phyloP scores from a whole-genome alignment of 495 filamentous ascomycete genomes.

The Rostrohypoxylon terebratum region DNA sequence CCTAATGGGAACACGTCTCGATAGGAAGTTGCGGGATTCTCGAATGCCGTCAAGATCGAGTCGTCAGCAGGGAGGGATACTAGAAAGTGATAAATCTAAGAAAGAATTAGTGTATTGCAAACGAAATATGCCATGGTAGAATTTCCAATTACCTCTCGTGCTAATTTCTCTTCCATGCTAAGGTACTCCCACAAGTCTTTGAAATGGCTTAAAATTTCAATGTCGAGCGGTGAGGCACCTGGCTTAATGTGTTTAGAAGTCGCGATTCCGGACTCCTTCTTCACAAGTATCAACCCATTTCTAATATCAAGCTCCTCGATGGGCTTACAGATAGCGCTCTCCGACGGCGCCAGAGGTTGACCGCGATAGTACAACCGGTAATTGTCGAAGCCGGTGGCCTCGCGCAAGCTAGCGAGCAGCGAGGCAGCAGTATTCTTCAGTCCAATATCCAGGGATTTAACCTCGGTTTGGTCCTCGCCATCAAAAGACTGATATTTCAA shows the following conservation, averaged over 20 bases:
- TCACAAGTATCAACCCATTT: constrained; percentile 72
- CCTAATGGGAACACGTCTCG: constrained; percentile 72
- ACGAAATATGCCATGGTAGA: not conserved
- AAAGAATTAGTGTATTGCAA: constrained; percentile 42
- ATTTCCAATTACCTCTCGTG: constrained; percentile 66
- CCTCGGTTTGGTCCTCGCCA: constrained; percentile 65
- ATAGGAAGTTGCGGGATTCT: constrained; percentile 63
- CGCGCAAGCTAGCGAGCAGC: constrained; percentile 70
- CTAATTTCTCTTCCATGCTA: constrained; percentile 76
- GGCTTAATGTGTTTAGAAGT: constrained; percentile 50
- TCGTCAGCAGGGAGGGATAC: constrained; percentile 77
- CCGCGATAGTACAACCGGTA: constrained; percentile 68
- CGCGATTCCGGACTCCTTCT: constrained; percentile 54
- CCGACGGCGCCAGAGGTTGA: constrained; percentile 59
- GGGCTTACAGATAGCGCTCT: constrained; percentile 62
- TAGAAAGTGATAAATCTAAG: constrained; percentile 78
- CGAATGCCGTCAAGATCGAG: constrained; percentile 68
- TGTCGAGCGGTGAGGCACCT: constrained; percentile 69
- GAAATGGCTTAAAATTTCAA: constrained; percentile 85
- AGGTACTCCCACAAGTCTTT: constrained; percentile 86
- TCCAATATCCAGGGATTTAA: constrained; percentile 71
- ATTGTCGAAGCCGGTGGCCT: constrained; percentile 77
- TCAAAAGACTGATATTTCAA: constrained; percentile 81
- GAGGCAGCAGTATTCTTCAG: constrained; percentile 76
- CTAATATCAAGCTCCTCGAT: constrained; percentile 69